Base-by-base conservation (phyloP, 192 early-diverging fungal genomes). In the Coemansia reversa region DNA sequence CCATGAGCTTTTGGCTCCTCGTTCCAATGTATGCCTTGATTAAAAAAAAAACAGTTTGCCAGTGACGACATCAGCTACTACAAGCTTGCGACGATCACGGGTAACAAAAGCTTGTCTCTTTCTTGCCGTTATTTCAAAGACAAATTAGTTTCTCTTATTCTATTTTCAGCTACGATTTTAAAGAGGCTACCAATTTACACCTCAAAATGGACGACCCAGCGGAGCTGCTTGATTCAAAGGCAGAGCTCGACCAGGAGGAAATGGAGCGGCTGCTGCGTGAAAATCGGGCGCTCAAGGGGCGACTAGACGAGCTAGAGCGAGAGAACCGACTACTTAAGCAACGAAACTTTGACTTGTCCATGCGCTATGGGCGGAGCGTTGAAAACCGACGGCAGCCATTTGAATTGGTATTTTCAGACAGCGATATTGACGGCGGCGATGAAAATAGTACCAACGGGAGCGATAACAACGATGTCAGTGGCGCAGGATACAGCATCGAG, bases 201-300 rank as follows among this genome's bases (percentile, higher is more conserved):
- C 45, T 19, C 48, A 18, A 22, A 58, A 79, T 79, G 76, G 67
- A 79, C 48, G 76, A 74, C 53, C 58, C 76, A 11, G 42, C 54
- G 5, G 76, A 74, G 54, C 51, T 70, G 20, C 56, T 79, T 33
- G 78, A 71, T 63, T 71, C 78, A 42, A 81, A 75, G 35, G 78
- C 78, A 0, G 78, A 81, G 66, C 78, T 81, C 2, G 78, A 81
- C 78, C 78, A 81, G 60, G 79, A 82, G 60, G 74, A 82, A 35
- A 72, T 76, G 55, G 79, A 74, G 51, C 71, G 70, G 33, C 65
- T 82, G 49, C 35, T 73, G 60, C 74, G 79, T 9, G 74, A 76
- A 55, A 82, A 74, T 62, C 66, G 72, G 11, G 63, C 63, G 24
- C 54, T 82, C 24, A 82, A 76, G 55, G 67, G 68, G 1, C 59